Evolutionary conservation across 768 basidiomycete genomes (phyloP).

Genomic region (Mycena capillaripes): DNA sequence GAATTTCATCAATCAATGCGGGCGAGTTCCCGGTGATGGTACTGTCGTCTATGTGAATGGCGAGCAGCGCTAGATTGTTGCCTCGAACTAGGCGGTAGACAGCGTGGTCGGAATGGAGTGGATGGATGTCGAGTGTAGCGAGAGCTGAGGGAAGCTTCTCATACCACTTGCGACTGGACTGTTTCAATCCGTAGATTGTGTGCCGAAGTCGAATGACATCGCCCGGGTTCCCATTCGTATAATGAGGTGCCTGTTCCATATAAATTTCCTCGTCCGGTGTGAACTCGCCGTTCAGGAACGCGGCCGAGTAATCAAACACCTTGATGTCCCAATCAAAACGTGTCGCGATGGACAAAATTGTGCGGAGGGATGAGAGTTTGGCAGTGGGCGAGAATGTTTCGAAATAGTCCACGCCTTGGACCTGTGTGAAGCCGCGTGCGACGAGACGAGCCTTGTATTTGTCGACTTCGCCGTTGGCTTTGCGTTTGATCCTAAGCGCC

Average conservation of each 20-base stretch:
- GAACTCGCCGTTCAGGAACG: conserved; percentile 35
- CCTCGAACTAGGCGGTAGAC: conserved; percentile 28
- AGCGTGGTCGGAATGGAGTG: conserved; percentile 30
- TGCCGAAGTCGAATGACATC: conserved; percentile 30
- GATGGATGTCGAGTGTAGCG: conserved; percentile 24
- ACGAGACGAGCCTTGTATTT: too few relatives aligned
- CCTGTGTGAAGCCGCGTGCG: conserved; percentile 22
- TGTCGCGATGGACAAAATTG: conserved; percentile 19
- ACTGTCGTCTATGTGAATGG: conserved; percentile 53
- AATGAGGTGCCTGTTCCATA: conserved; percentile 42
- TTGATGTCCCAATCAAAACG: conserved; percentile 37
- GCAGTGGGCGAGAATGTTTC: conserved; percentile 35
- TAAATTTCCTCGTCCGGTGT: conserved; percentile 36
- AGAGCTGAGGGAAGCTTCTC: conserved; percentile 38
- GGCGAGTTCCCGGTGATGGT: conserved; percentile 40
- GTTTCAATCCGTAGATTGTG: conserved; percentile 53
- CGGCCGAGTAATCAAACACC: conserved; percentile 31
- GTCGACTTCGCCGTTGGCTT: too few relatives aligned
- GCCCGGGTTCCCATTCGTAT: conserved; percentile 17
- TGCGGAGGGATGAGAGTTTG: conserved; percentile 17
- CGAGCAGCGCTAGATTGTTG: conserved; percentile 22
- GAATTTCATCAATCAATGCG: conserved; percentile 31
- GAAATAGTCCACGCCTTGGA: conserved; percentile 45
- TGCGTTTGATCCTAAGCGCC: too few relatives aligned
- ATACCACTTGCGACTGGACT: conserved; percentile 50